Conservation (phyloP, 148 eudicot species). For the Salicornia ramosissima region DNA sequence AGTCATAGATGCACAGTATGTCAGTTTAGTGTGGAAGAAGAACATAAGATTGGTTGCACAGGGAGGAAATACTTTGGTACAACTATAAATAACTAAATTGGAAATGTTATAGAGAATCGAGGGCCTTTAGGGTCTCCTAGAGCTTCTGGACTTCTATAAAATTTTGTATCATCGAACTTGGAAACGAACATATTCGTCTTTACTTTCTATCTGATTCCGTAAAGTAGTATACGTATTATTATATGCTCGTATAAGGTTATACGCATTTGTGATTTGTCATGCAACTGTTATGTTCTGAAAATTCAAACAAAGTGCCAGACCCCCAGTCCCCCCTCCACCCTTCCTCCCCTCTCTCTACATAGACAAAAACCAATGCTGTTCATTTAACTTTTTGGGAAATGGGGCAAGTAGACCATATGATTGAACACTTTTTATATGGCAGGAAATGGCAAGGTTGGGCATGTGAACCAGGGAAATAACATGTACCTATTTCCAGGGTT, state of each 20-base stretch:
- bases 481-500: slow-evolving; percentile 99
- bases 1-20: background rate
- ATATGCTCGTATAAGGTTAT: too few species aligned
- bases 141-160: background rate
- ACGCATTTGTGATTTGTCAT: too few species aligned
- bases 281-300: too few species aligned
- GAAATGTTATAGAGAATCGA: too few species aligned
- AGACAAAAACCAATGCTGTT: background rate
- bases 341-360: too few species aligned
- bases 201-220: background rate
- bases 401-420: background rate
- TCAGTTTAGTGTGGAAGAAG: background rate
- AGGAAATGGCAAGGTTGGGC: slow-evolving; percentile 85
- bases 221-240: slow-evolving; percentile 2
- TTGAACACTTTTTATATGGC: slow-evolving; percentile 14
- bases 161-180: background rate
- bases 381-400: too few species aligned
- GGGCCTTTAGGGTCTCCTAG: background rate
- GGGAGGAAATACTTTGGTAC: background rate
- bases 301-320: too few species aligned
- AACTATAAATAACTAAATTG: background rate
- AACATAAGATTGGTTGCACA: background rate
- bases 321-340: background rate
- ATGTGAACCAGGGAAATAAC: slow-evolving; percentile 94
- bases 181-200: background rate